A percentile compares a stretch with the other conserved stretches of the same genome.
These are phyloP conservation scores for Apiospora pterosperma DNA, from an alignment of 2,329 filamentous ascomycete genomes.

Conservation along the genomic window DNA sequence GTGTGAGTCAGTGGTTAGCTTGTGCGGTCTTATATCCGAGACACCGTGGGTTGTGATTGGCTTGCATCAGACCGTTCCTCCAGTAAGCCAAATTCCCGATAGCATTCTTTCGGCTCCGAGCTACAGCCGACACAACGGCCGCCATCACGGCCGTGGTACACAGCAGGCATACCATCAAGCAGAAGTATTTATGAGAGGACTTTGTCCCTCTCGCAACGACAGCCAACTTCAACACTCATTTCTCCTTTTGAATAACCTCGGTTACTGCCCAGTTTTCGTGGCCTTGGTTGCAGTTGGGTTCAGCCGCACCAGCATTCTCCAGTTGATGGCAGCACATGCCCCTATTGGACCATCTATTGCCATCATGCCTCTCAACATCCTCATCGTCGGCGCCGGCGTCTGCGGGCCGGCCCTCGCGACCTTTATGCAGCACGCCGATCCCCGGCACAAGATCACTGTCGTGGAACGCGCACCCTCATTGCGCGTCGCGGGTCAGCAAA, in stretches of 20 bases:
- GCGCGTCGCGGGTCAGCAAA: conserved; percentile 38
- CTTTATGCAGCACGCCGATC: neutral
- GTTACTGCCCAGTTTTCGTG: neutral
- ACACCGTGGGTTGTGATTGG: neutral
- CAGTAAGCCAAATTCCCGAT: neutral
- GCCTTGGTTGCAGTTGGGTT: too few species aligned
- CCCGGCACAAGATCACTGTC: conserved; percentile 24
- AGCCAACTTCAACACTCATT: neutral
- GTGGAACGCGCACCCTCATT: conserved; percentile 35
- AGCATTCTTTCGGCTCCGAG: neutral
- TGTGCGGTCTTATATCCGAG: neutral
- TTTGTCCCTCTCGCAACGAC: too few species aligned
- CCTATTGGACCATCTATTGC: neutral
- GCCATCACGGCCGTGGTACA: neutral
- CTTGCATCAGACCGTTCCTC: too few species aligned
- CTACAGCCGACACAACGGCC: neutral
- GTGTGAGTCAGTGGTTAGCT: neutral
- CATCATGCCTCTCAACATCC: conserved; percentile 4
- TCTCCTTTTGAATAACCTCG: too few species aligned
- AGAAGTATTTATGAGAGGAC: neutral
- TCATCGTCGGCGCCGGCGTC: conserved; percentile 16
- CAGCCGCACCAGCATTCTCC: neutral
- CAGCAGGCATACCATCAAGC: neutral
- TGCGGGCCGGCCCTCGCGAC: conserved; percentile 17
- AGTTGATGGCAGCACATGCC: neutral